Conservation (phyloP, 2,329 filamentous ascomycete species). For the Falciphora oryzae region DNA sequence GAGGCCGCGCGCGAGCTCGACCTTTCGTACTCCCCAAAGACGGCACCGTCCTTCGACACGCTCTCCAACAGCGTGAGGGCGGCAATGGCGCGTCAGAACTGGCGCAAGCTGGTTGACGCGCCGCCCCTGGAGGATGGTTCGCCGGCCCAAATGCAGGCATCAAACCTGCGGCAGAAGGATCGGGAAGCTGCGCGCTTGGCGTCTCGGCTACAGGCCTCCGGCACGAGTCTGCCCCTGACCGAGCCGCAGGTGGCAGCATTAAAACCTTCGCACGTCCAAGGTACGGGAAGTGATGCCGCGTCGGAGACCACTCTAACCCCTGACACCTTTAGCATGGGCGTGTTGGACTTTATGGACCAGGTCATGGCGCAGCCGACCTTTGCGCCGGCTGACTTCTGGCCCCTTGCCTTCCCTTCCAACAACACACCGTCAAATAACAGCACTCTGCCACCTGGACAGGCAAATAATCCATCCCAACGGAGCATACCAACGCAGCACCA, state of each 20-base stretch:
- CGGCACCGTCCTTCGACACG: conserved; percentile 41
- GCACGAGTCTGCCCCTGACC: background rate
- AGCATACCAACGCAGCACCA: conserved; percentile 5
- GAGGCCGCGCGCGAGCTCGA: conserved; percentile 45
- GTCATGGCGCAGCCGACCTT: conserved; percentile 33
- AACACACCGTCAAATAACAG: background rate
- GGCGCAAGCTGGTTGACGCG: conserved; percentile 41
- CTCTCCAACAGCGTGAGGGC: conserved; percentile 40
- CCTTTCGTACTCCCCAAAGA: conserved; percentile 38
- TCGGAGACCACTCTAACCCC: too few species aligned
- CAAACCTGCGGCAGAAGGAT: background rate
- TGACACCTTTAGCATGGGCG: conserved; percentile 3
- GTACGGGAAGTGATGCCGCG: too few species aligned
- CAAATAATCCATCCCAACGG: background rate
- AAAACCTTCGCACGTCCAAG: too few species aligned
- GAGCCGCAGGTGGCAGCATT: background rate
- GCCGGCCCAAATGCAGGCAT: background rate
- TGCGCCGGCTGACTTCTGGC: conserved; percentile 30
- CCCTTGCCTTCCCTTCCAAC: conserved; percentile 12
- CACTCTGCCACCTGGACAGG: background rate
- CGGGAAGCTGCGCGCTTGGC: background rate
- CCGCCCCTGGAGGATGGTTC: conserved; percentile 16
- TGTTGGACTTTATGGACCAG: conserved; percentile 28
- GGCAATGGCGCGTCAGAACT: conserved; percentile 43
- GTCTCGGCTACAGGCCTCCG: too few species aligned